A percentile compares a stretch with the other conserved stretches of the same genome.
Evolutionary conservation across 441 rosid species (phyloP).

Genomic region (Erysimum cheiri): DNA sequence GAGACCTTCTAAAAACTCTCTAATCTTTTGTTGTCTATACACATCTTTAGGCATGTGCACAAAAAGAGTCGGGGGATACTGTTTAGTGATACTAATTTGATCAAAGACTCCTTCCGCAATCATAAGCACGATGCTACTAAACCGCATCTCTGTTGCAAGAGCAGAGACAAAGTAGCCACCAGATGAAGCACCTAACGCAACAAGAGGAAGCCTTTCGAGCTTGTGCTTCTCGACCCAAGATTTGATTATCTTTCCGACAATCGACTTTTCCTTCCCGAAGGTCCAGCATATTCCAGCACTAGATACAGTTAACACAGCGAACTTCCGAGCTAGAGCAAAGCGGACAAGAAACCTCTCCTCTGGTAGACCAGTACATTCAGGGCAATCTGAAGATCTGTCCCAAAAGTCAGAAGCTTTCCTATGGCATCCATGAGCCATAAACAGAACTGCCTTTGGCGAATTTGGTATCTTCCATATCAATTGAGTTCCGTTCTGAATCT

Average conservation of each 20-base stretch:
- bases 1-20: constrained; percentile 56
- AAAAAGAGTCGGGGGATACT: constrained; percentile 84
- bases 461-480: constrained; percentile 81
- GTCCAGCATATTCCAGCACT: constrained; percentile 80
- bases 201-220: constrained; percentile 76
- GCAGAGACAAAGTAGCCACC: constrained; percentile 91
- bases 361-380: constrained; percentile 76
- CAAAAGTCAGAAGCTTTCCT: constrained; percentile 84
- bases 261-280: constrained; percentile 57
- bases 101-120: constrained; percentile 83
- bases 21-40: constrained; percentile 66
- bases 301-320: constrained; percentile 72
- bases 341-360: constrained; percentile 79
- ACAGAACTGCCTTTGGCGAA: constrained; percentile 84
- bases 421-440: constrained; percentile 88
- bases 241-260: constrained; percentile 57
- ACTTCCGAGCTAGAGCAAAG: constrained; percentile 62
- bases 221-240: constrained; percentile 64
- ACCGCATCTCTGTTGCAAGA: constrained; percentile 61
- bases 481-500: constrained; percentile 72
- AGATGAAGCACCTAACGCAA: constrained; percentile 93
- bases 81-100: constrained; percentile 53
- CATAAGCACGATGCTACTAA: constrained; percentile 80
- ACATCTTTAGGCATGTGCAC: constrained; percentile 93
- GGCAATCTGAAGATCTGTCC: constrained; percentile 75